Percentiles rank a stretch among this genome's conserved stretches.
These are phyloP conservation scores for Colletotrichum filicis DNA, from an alignment of 2,329 filamentous ascomycete genomes.

Conservation along the genomic window DNA sequence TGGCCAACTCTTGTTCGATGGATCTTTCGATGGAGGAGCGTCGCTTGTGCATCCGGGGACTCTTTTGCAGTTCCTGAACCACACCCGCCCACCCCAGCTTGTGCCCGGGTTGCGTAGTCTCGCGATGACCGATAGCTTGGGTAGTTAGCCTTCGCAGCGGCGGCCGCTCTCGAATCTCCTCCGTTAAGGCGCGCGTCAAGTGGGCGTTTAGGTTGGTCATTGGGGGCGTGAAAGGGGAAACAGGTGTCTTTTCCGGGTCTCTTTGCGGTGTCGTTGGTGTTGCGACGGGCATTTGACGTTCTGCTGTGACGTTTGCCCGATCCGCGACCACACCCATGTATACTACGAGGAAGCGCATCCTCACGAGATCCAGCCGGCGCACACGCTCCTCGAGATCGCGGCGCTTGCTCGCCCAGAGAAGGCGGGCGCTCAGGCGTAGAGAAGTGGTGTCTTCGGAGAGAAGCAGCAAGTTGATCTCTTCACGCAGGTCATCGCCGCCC, in stretches of 20 bases:
- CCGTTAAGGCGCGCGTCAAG: conserved; percentile 54
- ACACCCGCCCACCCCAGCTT: conserved; percentile 71
- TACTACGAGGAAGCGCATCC: conserved; percentile 73
- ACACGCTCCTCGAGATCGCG: conserved; percentile 66
- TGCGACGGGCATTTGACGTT: conserved; percentile 9
- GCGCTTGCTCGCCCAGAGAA: conserved; percentile 69
- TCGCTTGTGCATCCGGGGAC: conserved; percentile 69
- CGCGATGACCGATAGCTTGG: conserved; percentile 63
- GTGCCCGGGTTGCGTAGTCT: conserved; percentile 58
- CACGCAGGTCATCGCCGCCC: conserved; percentile 69
- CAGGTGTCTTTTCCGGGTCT: conserved; percentile 43
- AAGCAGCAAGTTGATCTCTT: conserved; percentile 66
- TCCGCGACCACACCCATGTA: conserved; percentile 70
- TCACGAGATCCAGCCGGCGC: conserved; percentile 67
- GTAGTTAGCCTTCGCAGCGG: conserved; percentile 65
- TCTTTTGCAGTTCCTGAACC: conserved; percentile 70
- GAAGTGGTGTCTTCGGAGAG: conserved; percentile 46
- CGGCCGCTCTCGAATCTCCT: conserved; percentile 57
- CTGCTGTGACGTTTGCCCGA: conserved; percentile 44
- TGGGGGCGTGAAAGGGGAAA: conserved; percentile 41
- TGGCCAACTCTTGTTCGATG: conserved; percentile 49
- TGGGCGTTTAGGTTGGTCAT: conserved; percentile 41
- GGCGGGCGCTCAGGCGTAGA: conserved; percentile 59
- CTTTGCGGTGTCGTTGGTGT: conserved; percentile 36
- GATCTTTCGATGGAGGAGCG: conserved; percentile 71